Percentiles rank a stretch among this genome's conserved stretches.
phyloP scores from a whole-genome alignment of 228 moss, liverwort and hornwort species.

The Sphagnum fallax region DNA sequence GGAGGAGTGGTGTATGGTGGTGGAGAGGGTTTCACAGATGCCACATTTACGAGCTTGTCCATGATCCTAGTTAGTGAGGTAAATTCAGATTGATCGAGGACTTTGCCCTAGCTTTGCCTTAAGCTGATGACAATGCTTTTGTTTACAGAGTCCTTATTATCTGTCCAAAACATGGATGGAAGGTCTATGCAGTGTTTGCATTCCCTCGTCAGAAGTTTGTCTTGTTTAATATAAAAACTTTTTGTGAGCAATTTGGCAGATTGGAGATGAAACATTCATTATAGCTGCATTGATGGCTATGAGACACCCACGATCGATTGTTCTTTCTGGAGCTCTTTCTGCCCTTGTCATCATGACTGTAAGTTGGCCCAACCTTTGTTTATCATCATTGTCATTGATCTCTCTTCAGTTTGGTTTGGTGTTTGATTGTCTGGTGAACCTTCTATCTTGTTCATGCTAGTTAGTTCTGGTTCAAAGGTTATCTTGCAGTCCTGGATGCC shows the following conservation, averaged over 20 bases:
- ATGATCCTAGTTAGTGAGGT: conserved; percentile 99
- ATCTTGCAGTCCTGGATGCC: neutral
- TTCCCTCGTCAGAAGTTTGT: neutral
- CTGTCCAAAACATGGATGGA: neutral
- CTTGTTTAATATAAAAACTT: neutral
- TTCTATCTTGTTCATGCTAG: neutral
- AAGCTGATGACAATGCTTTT: neutral
- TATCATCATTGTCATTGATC: neutral
- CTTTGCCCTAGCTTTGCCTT: neutral
- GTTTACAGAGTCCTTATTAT: neutral
- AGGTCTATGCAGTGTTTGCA: neutral
- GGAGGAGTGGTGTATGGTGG: conserved; percentile 5
- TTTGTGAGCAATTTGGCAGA: conserved; percentile 21
- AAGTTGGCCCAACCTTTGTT: conserved; percentile 14
- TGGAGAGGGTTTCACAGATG: conserved; percentile 71
- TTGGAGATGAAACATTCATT: conserved; percentile 98
- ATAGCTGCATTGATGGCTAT: conserved; percentile 99
- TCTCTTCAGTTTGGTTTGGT: neutral
- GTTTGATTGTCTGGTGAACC: neutral
- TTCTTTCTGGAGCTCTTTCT: conserved; percentile 90
- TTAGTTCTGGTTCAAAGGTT: no score
- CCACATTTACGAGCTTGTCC: conserved; percentile 81
- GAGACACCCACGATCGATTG: conserved; percentile 93
- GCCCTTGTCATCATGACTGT: conserved; percentile 98
- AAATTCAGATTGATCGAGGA: conserved; percentile 7